Evolutionary conservation across 2,329 filamentous ascomycete species (phyloP).

Genomic region (Davidsoniella neocaledoniae): DNA sequence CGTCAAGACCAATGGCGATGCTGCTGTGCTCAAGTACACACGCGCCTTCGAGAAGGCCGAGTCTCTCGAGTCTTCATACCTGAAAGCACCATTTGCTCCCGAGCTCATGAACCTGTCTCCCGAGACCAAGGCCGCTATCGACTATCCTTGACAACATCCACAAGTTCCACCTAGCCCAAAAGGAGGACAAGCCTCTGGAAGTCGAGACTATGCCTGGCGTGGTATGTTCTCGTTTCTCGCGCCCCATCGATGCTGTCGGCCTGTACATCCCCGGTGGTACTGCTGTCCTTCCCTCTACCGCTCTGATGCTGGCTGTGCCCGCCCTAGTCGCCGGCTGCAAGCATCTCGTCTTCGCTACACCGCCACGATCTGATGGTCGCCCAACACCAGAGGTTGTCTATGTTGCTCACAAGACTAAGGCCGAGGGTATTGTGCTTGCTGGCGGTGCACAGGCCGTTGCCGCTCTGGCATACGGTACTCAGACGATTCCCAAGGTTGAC

Average conservation of each 20-base stretch:
- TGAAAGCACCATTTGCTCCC: constrained; percentile 74
- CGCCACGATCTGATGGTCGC: constrained; percentile 73
- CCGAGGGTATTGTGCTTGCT: constrained; percentile 87
- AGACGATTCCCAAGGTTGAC: constrained; percentile 89
- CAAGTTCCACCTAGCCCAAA: constrained; percentile 84
- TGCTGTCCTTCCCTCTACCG: constrained; percentile 89
- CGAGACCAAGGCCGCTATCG: constrained; percentile 84
- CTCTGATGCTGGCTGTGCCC: constrained; percentile 93
- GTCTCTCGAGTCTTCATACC: constrained; percentile 71
- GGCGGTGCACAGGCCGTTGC: constrained; percentile 92
- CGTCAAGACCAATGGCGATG: constrained; percentile 68
- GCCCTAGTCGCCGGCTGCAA: constrained; percentile 95
- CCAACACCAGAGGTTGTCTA: constrained; percentile 96
- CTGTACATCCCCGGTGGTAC: constrained; percentile 93
- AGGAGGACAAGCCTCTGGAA: constrained; percentile 61
- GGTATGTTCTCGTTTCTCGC: constrained; percentile 77
- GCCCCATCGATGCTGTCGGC: constrained; percentile 90
- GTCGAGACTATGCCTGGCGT: constrained; percentile 98
- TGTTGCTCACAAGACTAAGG: constrained; percentile 88
- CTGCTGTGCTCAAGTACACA: constrained; percentile 77
- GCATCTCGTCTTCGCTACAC: constrained; percentile 85
- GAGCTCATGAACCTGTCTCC: constrained; percentile 69
- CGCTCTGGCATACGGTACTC: constrained; percentile 92
- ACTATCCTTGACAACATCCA: constrained; percentile 88
- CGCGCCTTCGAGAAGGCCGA: constrained; percentile 97